A percentile compares a stretch with the other conserved stretches of the same genome.
Evolutionary conservation across 495 filamentous ascomycete species (phyloP).

Genomic region (Penicillium alfredii): DNA sequence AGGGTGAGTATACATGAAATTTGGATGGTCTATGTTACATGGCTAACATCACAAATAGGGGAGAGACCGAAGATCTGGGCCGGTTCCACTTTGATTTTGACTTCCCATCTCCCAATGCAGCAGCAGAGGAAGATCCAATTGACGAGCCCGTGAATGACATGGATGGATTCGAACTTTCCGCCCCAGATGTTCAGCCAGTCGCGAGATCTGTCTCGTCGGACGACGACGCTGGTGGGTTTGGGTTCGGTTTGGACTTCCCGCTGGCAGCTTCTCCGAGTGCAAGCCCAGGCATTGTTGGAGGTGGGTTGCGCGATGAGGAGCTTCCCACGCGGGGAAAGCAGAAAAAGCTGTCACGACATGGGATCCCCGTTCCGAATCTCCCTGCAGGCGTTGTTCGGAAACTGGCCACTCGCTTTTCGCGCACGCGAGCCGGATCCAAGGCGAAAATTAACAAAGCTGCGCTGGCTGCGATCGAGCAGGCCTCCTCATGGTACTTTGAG

Average conservation of each 20-base stretch:
- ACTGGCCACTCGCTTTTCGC: constrained; percentile 65
- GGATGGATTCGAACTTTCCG: constrained; percentile 34
- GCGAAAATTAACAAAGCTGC: constrained; percentile 65
- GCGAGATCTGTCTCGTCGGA: constrained; percentile 15
- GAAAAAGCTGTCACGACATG: constrained; percentile 61
- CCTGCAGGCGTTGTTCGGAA: constrained; percentile 66
- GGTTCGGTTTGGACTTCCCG: constrained; percentile 24
- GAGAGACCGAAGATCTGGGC: constrained; percentile 43
- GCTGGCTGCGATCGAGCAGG: constrained; percentile 66
- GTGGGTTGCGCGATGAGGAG: constrained; percentile 38
- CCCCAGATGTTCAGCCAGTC: constrained; percentile 29
- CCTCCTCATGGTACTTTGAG: constrained; percentile 84
- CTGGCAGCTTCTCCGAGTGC: constrained; percentile 30
- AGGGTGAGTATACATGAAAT: constrained; percentile 30
- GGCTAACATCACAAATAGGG: constrained; percentile 34
- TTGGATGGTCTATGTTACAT: constrained; percentile 9
- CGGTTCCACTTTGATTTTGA: constrained; percentile 40
- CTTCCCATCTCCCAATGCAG: constrained; percentile 35
- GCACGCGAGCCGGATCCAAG: constrained; percentile 52
- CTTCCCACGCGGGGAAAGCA: constrained; percentile 30
- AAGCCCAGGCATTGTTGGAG: constrained; percentile 36
- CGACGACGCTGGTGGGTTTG: constrained; percentile 24
- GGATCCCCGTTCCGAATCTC: constrained; percentile 69
- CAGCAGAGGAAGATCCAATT: constrained; percentile 25
- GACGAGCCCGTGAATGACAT: constrained; percentile 30